A percentile compares a stretch with the other conserved stretches of the same genome.
phyloP scores from a whole-genome alignment of 805 yeast species.

The Wickerhamiella azymoides region DNA sequence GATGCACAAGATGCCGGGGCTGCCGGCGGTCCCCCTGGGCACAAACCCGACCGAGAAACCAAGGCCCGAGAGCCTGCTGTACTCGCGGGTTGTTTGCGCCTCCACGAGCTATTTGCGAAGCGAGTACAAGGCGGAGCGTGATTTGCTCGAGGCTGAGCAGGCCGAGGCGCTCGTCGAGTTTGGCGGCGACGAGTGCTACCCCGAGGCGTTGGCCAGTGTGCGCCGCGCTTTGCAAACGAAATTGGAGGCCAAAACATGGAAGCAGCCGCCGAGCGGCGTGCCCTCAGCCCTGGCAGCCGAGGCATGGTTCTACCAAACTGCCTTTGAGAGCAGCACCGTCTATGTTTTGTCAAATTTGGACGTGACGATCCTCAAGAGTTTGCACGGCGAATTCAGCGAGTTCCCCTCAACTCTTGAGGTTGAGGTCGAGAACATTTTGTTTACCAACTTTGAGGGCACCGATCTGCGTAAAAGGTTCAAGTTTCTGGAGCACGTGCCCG shows the following conservation, averaged over 20 bases:
- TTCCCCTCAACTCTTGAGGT: conserved; percentile 56
- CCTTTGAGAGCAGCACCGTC: conserved; percentile 49
- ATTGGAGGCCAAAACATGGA: conserved; percentile 18
- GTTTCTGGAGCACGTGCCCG: conserved; percentile 67
- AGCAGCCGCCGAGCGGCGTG: conserved; percentile 27
- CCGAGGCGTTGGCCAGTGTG: conserved; percentile 11
- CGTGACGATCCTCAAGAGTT: conserved; percentile 50
- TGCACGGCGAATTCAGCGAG: conserved; percentile 45
- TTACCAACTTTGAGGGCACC: conserved; percentile 45
- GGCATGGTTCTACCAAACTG: conserved; percentile 57
- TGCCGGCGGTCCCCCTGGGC: neutral
- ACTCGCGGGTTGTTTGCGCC: conserved; percentile 59
- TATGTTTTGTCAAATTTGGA: conserved; percentile 71
- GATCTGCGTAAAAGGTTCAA: conserved; percentile 50
- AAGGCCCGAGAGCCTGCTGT: conserved; percentile 28
- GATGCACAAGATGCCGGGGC: conserved; percentile 7
- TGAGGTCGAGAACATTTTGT: conserved; percentile 54
- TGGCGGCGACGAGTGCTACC: conserved; percentile 17
- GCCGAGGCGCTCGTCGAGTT: conserved; percentile 33
- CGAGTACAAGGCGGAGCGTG: conserved; percentile 22
- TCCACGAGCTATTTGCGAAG: conserved; percentile 38
- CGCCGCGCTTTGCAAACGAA: neutral
- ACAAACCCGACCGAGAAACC: neutral
- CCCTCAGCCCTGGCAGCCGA: conserved; percentile 12
- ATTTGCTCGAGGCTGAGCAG: conserved; percentile 25